Conservation (phyloP, 2,329 filamentous ascomycete species). For the Ceratocystis alfenasii region DNA sequence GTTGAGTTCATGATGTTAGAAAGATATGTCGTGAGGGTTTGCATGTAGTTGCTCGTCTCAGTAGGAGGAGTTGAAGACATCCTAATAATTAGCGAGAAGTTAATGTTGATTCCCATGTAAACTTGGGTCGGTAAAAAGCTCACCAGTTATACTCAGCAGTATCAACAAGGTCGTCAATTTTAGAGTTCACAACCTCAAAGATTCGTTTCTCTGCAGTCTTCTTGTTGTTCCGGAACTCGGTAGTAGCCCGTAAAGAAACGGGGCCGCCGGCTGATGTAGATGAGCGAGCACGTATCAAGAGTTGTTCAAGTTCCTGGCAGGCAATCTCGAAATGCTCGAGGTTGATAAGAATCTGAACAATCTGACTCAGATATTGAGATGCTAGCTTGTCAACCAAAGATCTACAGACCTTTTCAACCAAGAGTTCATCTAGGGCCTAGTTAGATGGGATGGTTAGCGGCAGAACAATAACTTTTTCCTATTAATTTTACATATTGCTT, state of each 20-base stretch:
- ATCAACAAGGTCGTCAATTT: constrained; percentile 94
- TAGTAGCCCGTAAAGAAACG: constrained; percentile 68
- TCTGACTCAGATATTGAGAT: constrained; percentile 91
- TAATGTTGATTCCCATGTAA: not conserved
- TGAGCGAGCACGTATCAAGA: constrained; percentile 74
- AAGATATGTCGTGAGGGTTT: constrained; percentile 82
- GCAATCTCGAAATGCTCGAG: constrained; percentile 93
- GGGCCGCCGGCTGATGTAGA: constrained; percentile 70
- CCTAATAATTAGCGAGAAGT: constrained; percentile 30
- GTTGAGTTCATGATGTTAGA: constrained; percentile 96
- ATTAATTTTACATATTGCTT: not conserved
- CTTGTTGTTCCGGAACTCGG: constrained; percentile 77
- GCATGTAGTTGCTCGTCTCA: constrained; percentile 87
- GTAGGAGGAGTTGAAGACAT: constrained; percentile 45
- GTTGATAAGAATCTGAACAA: constrained; percentile 96
- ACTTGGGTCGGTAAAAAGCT: constrained; percentile 21
- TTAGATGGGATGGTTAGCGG: not conserved
- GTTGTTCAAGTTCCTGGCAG: constrained; percentile 75
- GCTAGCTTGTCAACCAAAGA: constrained; percentile 76
- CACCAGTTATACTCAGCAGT: constrained; percentile 95
- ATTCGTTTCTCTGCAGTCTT: constrained; percentile 96
- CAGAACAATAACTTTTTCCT: not conserved
- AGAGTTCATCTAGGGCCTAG: constrained; percentile 87
- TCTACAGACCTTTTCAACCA: constrained; percentile 83
- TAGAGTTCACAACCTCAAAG: constrained; percentile 95